Percentiles rank a stretch among this genome's conserved stretches.
These are phyloP conservation scores for Fusarium sublunatum DNA, from an alignment of 2,329 filamentous ascomycete genomes.

Conservation along the genomic window DNA sequence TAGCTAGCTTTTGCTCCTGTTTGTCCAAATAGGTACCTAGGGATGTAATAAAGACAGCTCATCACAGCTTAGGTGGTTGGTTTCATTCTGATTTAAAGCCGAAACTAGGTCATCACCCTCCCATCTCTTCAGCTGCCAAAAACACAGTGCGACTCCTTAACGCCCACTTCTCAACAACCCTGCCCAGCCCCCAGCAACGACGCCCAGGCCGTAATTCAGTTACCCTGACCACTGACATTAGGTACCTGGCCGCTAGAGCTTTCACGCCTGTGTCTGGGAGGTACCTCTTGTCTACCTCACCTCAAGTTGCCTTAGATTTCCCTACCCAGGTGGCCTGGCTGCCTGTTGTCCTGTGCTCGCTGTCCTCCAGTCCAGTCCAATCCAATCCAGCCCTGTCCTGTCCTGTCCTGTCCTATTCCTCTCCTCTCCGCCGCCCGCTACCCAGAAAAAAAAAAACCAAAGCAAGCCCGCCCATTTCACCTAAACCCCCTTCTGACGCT, in stretches of 20 bases:
- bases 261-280: constrained; percentile 3
- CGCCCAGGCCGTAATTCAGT: constrained; percentile 21
- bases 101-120: constrained; percentile 12
- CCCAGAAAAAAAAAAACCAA: constrained; percentile 18
- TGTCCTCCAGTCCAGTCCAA: constrained; percentile 34
- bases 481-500: constrained; percentile 46
- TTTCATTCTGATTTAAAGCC: constrained; percentile 5
- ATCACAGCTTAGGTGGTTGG: constrained; percentile 4
- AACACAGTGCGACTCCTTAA: constrained; percentile 38
- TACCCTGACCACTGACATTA: constrained; percentile 24
- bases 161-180: constrained; percentile 36
- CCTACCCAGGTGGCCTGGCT: constrained; percentile 11
- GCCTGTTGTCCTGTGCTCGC: constrained; percentile 32
- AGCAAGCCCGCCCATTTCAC: constrained; percentile 39
- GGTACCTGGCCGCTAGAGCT: constrained; percentile 32
- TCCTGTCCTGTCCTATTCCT: constrained; percentile 34
- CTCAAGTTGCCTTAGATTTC: no score
- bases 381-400: constrained; percentile 34
- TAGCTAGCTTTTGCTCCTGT: not conserved
- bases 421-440: constrained; percentile 12
- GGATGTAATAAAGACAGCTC: not conserved
- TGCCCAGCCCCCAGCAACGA: constrained; percentile 37
- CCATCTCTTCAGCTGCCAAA: constrained; percentile 31
- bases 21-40: not conserved
- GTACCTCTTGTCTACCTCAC: constrained; percentile 22